Percentiles rank a stretch among this genome's conserved stretches.
These are phyloP conservation scores for Malbranchea zuffiana DNA, from an alignment of 2,329 filamentous ascomycete species.

Conservation along the genomic window DNA sequence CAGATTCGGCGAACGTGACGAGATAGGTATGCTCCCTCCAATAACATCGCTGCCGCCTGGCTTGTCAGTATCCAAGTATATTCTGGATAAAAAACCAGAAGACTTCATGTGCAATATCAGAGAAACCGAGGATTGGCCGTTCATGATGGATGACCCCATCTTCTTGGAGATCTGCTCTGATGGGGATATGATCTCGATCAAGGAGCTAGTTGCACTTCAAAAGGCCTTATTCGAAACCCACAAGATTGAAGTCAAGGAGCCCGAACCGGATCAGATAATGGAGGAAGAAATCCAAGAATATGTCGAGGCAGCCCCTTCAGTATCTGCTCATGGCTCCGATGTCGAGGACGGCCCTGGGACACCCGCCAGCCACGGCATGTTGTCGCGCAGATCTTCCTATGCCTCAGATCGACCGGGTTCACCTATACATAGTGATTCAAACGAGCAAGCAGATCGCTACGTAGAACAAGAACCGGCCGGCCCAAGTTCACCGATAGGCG, in stretches of 20 bases:
- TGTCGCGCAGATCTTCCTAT: too few relatives aligned
- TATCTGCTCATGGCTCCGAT: too few relatives aligned
- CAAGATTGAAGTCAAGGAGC: constrained; percentile 17
- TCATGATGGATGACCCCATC: constrained; percentile 40
- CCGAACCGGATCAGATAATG: constrained; percentile 1
- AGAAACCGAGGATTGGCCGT: constrained; percentile 41
- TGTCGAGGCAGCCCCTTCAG: too few relatives aligned
- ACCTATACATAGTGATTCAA: too few relatives aligned
- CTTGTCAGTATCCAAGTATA: constrained; percentile 42
- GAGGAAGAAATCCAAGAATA: background rate
- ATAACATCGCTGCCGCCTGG: constrained; percentile 21
- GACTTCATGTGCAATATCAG: constrained; percentile 38
- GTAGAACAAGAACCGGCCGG: too few relatives aligned
- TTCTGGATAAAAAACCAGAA: constrained; percentile 33
- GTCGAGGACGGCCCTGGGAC: too few relatives aligned
- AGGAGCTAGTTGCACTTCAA: constrained; percentile 34
- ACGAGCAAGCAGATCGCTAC: too few relatives aligned
- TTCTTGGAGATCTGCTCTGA: constrained; percentile 37
- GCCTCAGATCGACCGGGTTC: too few relatives aligned
- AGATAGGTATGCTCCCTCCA: constrained; percentile 18
- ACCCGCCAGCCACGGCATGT: too few relatives aligned
- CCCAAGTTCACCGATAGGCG: too few relatives aligned
- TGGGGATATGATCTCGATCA: constrained; percentile 33
- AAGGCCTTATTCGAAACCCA: constrained; percentile 20
- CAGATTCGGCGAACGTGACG: constrained; percentile 20